phyloP scores from a whole-genome alignment of 495 filamentous ascomycete genomes.

The Tuber brumale region DNA sequence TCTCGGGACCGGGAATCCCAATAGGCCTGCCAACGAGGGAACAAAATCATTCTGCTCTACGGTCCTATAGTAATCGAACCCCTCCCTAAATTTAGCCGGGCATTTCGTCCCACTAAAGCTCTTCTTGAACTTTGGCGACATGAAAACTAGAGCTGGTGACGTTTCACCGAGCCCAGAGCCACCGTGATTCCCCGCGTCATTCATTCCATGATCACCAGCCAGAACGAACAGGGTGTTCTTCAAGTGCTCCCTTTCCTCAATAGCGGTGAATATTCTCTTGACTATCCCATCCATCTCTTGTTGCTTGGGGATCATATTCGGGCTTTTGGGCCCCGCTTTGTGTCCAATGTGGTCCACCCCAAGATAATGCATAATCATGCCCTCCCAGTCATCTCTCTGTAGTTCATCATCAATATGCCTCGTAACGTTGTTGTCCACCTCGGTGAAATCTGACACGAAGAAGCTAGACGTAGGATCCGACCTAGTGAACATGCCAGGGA shows the following conservation, averaged over 20 bases:
- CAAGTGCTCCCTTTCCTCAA: slow-evolving; percentile 62
- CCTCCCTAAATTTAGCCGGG: slow-evolving; percentile 46
- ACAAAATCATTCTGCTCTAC: slow-evolving; percentile 91
- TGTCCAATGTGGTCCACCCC: slow-evolving; percentile 97
- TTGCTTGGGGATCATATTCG: slow-evolving; percentile 89
- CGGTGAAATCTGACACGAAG: slow-evolving; percentile 96
- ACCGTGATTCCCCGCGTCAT: slow-evolving; percentile 94
- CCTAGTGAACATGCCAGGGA: slow-evolving; percentile 77
- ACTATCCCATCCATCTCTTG: slow-evolving; percentile 88
- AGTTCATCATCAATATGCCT: slow-evolving; percentile 77
- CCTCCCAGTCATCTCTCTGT: slow-evolving; percentile 74
- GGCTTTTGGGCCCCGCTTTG: slow-evolving; percentile 83
- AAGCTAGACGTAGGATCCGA: slow-evolving; percentile 93
- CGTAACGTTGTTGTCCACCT: slow-evolving; percentile 97
- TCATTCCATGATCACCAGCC: slow-evolving; percentile 97
- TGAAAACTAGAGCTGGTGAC: slow-evolving; percentile 82
- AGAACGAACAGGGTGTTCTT: slow-evolving; percentile 74
- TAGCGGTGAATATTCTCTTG: slow-evolving; percentile 63
- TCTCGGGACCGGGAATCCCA: slow-evolving; percentile 82
- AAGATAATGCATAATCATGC: slow-evolving; percentile 88
- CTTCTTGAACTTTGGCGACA: slow-evolving; percentile 72
- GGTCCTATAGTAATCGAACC: slow-evolving; percentile 71
- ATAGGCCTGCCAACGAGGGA: slow-evolving; percentile 76
- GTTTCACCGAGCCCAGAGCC: slow-evolving; percentile 90
- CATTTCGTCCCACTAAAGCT: slow-evolving; percentile 44